Base-by-base conservation (phyloP, 202 grass and related monocot genomes). In the Setaria italica region DNA sequence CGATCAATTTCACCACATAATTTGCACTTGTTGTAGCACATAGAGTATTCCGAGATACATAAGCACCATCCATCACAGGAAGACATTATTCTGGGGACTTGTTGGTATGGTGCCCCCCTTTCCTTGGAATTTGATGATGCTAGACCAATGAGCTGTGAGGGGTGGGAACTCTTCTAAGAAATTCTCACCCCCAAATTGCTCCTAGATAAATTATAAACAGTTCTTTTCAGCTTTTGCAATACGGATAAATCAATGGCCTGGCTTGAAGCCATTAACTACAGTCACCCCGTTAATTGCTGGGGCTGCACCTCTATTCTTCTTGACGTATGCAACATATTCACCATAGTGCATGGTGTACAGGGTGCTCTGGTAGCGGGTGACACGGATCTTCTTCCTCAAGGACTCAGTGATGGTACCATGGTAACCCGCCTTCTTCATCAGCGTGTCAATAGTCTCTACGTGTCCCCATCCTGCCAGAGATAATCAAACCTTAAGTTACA, bases 381-480 rank as follows among this genome's bases (percentile, higher is more conserved):
- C 81, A 29, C 43, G 75, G 70, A 99, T 74, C 77, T 92, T 95
- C 86, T 94, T 91, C 84, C 97, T 89, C 62, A 97, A 86, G 59
- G 88, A 57, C 50, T 97, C 97, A 0, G 53, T 93, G 72, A 99
- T 97, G 50, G 54, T 41, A n/a, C 97, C 89, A 62, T 94, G 90
- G 42, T 97, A 99, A 51, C 97, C 97, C 1, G 97, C 90, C 84
- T 99, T 99, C 85, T 90, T 92, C 97, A 99, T 94, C 55, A 99
- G 88, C 5, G 97, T 94, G 83, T 99, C 94, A 41, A 99, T 97
- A 65, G 94, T 90, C 85, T 99, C 94, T 67, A 78, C 71, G 67
- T 91, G 85, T 33, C 88, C 94, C 97, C 97, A 99, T 88, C 97
- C 97, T 99, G 81, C n/a, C 42, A 75, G 59, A 37, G 25, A 54